phyloP scores from a whole-genome alignment of 495 filamentous ascomycete genomes.

The Aspergillus taichungensis region DNA sequence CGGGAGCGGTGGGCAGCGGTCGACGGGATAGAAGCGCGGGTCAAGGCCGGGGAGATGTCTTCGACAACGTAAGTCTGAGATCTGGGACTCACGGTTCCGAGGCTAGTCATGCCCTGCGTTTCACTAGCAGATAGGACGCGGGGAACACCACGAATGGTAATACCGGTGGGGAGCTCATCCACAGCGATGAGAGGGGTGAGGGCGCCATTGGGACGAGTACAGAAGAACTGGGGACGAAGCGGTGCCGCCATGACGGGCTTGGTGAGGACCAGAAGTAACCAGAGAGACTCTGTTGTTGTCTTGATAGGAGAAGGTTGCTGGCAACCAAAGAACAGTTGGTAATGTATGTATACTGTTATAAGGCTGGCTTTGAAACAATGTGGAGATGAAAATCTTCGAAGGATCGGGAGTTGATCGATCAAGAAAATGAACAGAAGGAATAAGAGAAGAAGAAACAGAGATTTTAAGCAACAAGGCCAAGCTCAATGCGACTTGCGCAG shows the following conservation, averaged over 20 bases:
- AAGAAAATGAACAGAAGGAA: constrained; percentile 4
- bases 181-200: constrained; percentile 55
- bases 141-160: constrained; percentile 28
- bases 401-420: not conserved
- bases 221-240: constrained; percentile 41
- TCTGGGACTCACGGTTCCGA: constrained; percentile 26
- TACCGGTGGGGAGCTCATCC: constrained; percentile 48
- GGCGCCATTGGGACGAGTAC: constrained; percentile 46
- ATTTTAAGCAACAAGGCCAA: not conserved
- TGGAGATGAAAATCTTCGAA: not conserved
- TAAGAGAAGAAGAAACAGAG: constrained; percentile 6
- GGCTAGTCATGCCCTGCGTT: constrained; percentile 38
- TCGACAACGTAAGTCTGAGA: constrained; percentile 28
- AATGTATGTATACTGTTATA: not conserved
- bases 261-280: not conserved
- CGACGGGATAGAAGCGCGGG: constrained; percentile 2
- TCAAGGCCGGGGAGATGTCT: constrained; percentile 11
- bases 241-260: constrained; percentile 15
- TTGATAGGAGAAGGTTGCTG: not conserved
- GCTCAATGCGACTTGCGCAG: not conserved
- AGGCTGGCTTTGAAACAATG: constrained; percentile 2
- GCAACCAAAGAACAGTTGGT: no score
- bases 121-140: constrained; percentile 24
- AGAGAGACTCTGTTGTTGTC: not conserved
- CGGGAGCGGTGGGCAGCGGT: constrained; percentile 8